These are phyloP conservation scores for Phlebopus sp. DNA, from an alignment of 1,284 basidiomycete genomes.

Conservation along the genomic window DNA sequence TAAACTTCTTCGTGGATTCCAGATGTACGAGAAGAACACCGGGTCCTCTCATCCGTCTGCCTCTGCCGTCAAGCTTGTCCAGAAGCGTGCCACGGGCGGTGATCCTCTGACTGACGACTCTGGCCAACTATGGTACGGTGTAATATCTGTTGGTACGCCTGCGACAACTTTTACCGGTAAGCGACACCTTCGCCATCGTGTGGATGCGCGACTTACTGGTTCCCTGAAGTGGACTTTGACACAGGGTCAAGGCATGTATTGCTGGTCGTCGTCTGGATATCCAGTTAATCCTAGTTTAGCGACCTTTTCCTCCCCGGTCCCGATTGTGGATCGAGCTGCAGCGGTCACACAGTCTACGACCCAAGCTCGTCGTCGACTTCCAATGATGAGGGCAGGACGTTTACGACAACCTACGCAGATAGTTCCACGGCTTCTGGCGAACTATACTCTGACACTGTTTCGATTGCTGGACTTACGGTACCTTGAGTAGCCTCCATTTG, in stretches of 20 bases:
- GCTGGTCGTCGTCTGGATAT: background rate
- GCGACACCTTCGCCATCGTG: background rate
- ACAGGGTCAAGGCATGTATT: constrained; percentile 17
- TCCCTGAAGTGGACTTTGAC: constrained; percentile 18
- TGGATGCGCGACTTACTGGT: background rate
- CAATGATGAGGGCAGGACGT: constrained; percentile 30
- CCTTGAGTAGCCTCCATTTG: too few species aligned
- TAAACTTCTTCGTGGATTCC: constrained; percentile 17
- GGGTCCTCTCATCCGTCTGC: constrained; percentile 11
- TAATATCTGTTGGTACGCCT: constrained; percentile 22
- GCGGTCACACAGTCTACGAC: constrained; percentile 32
- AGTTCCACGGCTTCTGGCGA: constrained; percentile 50
- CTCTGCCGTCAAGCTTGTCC: background rate
- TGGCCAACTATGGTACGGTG: constrained; percentile 16
- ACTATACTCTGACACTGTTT: constrained; percentile 50
- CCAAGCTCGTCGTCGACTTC: constrained; percentile 37
- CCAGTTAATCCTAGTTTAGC: background rate
- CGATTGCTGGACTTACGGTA: constrained; percentile 29
- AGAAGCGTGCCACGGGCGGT: constrained; percentile 2
- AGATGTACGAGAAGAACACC: constrained; percentile 14
- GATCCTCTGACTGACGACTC: constrained; percentile 22
- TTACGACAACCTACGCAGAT: constrained; percentile 53
- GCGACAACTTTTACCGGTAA: constrained; percentile 10
- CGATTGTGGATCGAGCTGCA: constrained; percentile 20
- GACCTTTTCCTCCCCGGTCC: constrained; percentile 13